Base-by-base conservation (phyloP, 202 grass and related monocot genomes). In the Alloteropsis angusta region DNA sequence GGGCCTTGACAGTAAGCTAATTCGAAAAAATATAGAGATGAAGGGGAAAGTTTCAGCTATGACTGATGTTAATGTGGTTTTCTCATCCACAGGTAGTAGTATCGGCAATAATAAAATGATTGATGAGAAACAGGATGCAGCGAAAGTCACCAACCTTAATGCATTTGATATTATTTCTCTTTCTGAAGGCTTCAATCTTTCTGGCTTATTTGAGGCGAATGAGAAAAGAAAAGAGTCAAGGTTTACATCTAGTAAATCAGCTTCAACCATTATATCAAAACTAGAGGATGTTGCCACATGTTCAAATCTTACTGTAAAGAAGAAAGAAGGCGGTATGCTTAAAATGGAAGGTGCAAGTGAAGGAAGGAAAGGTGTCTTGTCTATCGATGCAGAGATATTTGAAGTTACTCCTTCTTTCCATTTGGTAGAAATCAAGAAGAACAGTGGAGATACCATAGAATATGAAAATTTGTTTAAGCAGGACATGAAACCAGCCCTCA, bases 161-260 rank as follows among this genome's bases (percentile, higher is more conserved):
- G 93, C 93, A 70, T 97, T 97, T 60, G 90, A 97, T 69, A 92
- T 97, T 54, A 97, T 97, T 36, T 90, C 93, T 47, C 93, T 93
- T 67, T 90, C 93, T 11, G 83, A 82, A 43, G 93, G 93, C 55
- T 97, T 97, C 9, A 81, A 93, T 79, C 85, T 97, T 77, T 93
- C 87, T 5, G 85, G 87, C 9, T 71, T 93, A 60, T 97, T 97
- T 57, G 85, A 97, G 16, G 80, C 86, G 53, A 75, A 67, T 0
- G 77, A 90, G 49, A 80, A 93, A 25, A 90, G 10, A 69, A 90
- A 77, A 75, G 90, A 93, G 60, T 46, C 81, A 60, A 85, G 93
- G 71, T 97, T 97, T 78, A 90, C 85, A 70, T 97, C 93, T 65
- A 76, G 85, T 67, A 79, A 93, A 36, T 74, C 90, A 6, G 85